Base-by-base conservation (phyloP, 768 basidiomycete genomes). In the Termitomyces sp. region DNA sequence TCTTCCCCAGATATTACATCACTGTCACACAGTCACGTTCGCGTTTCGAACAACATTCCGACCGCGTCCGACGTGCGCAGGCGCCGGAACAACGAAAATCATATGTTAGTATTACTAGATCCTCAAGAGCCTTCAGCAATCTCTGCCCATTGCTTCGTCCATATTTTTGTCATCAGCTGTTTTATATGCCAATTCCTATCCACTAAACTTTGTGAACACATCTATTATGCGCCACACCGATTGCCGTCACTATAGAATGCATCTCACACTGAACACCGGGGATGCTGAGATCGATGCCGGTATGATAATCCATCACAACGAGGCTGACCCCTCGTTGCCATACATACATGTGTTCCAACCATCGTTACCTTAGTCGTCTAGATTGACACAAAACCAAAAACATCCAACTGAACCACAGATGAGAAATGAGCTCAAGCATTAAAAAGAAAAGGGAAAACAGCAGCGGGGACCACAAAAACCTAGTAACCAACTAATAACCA, bases 401-500 rank as follows among this genome's bases (percentile, higher is more conserved):
- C 30, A 35, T 10, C 33, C 33, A 10, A 20, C 26, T 2, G 2
- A 48, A 20, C 28, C 10, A 8, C 22, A 35, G 32, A 32, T 48
- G 10, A 20, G 30, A 20, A 20, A 33, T 20, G 10, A 6, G 5
- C n/a, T 49, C 30, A 16, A 36, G 8, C 24, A 18, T 51, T 35
- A 35, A 11, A 40, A 22, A 24, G 28, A 30, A 38, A 35, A 35
- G 13, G 33, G 20, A 24, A 24, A 28, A 52, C 50, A 52, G 16
- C 36, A 22, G 22, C 18, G 11, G 38, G 24, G 18, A 38, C 57
- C 57, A 54, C 48, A 35, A 44, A 59, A 55, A 48, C 54, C 48
- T 44, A 35, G 44, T 44, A 55, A 47, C 26, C 24, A 52, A 52
- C 52, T 52, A 52, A 52, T 52, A 47, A 51, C 56, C 48, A 59